These are phyloP conservation scores for Collybiopsis confluens DNA, from an alignment of 768 basidiomycete genomes.

Conservation along the genomic window DNA sequence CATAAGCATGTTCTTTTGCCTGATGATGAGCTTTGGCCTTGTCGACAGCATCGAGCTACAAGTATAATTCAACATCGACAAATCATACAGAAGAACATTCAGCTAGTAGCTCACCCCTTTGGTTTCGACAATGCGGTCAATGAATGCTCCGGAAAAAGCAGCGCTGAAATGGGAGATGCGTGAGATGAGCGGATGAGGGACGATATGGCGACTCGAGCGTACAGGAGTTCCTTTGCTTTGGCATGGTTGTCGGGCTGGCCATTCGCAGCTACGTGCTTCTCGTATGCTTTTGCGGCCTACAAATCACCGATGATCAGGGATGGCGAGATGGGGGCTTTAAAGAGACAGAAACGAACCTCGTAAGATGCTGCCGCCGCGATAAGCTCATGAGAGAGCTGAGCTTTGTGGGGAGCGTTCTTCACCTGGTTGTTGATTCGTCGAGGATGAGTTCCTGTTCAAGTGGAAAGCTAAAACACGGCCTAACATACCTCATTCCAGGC, in stretches of 20 bases:
- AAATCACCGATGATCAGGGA: slow-evolving; percentile 1
- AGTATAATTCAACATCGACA: no score
- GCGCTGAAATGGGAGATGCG: slow-evolving; percentile 18
- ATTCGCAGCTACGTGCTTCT: slow-evolving; percentile 38
- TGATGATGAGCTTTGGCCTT: no score
- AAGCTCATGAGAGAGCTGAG: slow-evolving; percentile 48
- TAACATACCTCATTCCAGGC: slow-evolving; percentile 16
- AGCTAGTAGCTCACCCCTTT: slow-evolving; percentile 50
- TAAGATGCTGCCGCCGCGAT: slow-evolving; percentile 53
- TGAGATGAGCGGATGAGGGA: background rate
- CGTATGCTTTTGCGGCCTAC: slow-evolving; percentile 45
- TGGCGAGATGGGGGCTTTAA: background rate
- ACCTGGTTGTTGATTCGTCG: slow-evolving; percentile 20
- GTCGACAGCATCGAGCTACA: no score
- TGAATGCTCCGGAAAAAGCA: slow-evolving; percentile 34
- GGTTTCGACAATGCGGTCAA: slow-evolving; percentile 35
- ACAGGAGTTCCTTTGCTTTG: slow-evolving; percentile 42
- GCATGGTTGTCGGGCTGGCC: slow-evolving; percentile 41
- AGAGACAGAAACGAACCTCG: slow-evolving; percentile 26
- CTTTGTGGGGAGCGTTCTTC: slow-evolving; percentile 38
- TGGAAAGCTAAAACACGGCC: background rate
- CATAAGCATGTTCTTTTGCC: no score
- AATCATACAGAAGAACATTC: background rate
- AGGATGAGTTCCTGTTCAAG: background rate
- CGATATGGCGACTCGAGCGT: background rate